Conservation (phyloP, 2,329 filamentous ascomycete genomes). For the Rachicladosporium sp. region DNA sequence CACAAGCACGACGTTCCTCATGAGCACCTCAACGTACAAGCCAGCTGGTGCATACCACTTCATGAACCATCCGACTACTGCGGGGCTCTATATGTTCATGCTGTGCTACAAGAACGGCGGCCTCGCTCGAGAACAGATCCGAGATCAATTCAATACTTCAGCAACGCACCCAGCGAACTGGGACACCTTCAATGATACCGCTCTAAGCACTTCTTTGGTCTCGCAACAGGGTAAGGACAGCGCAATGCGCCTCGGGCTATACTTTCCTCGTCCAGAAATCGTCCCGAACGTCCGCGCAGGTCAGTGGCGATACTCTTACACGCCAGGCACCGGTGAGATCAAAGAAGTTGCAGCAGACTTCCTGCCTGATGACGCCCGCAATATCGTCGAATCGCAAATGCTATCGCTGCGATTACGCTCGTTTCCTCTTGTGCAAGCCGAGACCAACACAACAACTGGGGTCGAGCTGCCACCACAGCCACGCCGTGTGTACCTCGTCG, state of each 20-base stretch:
- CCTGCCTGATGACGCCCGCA: constrained; percentile 56
- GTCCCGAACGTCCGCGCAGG: constrained; percentile 81
- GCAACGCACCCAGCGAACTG: constrained; percentile 41
- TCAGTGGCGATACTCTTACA: constrained; percentile 69
- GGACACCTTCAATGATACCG: constrained; percentile 66
- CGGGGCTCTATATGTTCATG: constrained; percentile 98
- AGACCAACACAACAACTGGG: constrained; percentile 31
- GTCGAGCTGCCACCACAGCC: constrained; percentile 64
- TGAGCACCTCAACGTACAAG: constrained; percentile 86
- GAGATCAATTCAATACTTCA: constrained; percentile 58
- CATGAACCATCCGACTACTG: constrained; percentile 91
- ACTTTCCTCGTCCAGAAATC: constrained; percentile 89
- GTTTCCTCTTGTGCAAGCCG: constrained; percentile 52
- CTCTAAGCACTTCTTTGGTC: constrained; percentile 57
- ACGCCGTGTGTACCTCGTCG: constrained; percentile 82
- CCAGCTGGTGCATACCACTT: constrained; percentile 90
- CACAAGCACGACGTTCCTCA: constrained; percentile 92
- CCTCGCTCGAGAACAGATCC: constrained; percentile 77
- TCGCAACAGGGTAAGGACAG: constrained; percentile 40
- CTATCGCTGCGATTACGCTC: constrained; percentile 82
- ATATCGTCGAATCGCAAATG: constrained; percentile 89
- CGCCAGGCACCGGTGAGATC: constrained; percentile 34
- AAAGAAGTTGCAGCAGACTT: constrained; percentile 31
- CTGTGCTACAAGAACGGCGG: constrained; percentile 98
- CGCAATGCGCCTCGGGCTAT: constrained; percentile 76